A percentile compares a stretch with the other conserved stretches of the same genome.
These are phyloP conservation scores for Macadamia integrifolia DNA, from an alignment of 164 flowering plant genomes.

Conservation along the genomic window DNA sequence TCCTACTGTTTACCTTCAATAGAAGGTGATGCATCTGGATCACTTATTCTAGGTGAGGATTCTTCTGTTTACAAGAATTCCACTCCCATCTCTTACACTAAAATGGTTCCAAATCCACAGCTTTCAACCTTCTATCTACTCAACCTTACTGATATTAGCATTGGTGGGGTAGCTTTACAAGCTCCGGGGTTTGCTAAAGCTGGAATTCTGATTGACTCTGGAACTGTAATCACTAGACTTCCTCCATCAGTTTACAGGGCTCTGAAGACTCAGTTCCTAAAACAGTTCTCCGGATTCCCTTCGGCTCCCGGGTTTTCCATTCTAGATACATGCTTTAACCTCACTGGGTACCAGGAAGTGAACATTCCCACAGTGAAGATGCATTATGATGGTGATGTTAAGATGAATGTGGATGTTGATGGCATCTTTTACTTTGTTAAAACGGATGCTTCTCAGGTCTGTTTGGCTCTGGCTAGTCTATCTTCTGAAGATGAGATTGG, in stretches of 20 bases:
- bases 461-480: slow-evolving; percentile 81
- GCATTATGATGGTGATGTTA: slow-evolving; percentile 51
- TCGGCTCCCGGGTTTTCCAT: slow-evolving; percentile 62
- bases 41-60: slow-evolving; percentile 50
- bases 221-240: slow-evolving; percentile 74
- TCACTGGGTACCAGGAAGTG: slow-evolving; percentile 52
- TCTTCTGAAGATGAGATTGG: slow-evolving; percentile 54
- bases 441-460: slow-evolving; percentile 73
- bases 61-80: slow-evolving; percentile 43
- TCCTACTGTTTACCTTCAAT: slow-evolving; percentile 77
- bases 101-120: slow-evolving; percentile 43
- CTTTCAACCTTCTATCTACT: slow-evolving; percentile 55
- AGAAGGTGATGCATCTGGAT: slow-evolving; percentile 51
- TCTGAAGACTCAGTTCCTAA: slow-evolving; percentile 55
- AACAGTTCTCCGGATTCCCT: slow-evolving; percentile 64
- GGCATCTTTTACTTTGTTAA: slow-evolving; percentile 70
- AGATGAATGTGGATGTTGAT: slow-evolving; percentile 48
- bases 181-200: slow-evolving; percentile 30
- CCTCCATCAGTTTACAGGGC: slow-evolving; percentile 57
- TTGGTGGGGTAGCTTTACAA: slow-evolving; percentile 60
- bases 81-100: slow-evolving; percentile 61
- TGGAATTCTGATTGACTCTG: slow-evolving; percentile 62
- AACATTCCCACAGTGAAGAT: slow-evolving; percentile 53
- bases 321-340: slow-evolving; percentile 74
- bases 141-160: slow-evolving; percentile 58